A percentile compares a stretch with the other conserved stretches of the same genome.
Conservation (phyloP, 768 basidiomycete species). For the Chiua virens region DNA sequence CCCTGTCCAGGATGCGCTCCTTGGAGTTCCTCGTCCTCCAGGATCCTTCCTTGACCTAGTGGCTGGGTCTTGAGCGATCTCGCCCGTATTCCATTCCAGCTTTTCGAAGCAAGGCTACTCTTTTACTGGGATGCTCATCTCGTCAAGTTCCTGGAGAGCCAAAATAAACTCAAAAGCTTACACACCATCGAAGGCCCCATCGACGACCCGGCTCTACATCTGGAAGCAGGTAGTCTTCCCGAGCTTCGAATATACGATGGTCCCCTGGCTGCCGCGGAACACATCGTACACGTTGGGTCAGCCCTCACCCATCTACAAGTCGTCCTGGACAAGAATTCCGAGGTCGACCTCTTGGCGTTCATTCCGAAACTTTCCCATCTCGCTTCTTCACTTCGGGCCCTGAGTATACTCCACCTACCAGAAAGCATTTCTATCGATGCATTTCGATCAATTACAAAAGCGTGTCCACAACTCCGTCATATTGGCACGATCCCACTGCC, state of each 20-base stretch:
- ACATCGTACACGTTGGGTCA: conserved; percentile 35
- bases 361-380: conserved; percentile 32
- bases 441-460: conserved; percentile 33
- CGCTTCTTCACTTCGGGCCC: conserved; percentile 34
- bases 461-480: conserved; percentile 36
- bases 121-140: conserved; percentile 49
- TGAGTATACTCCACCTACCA: conserved; percentile 37
- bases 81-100: conserved; percentile 42
- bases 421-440: conserved; percentile 31
- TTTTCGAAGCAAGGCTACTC: conserved; percentile 48
- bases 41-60: conserved; percentile 38
- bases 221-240: conserved; percentile 39
- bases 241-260: conserved; percentile 47
- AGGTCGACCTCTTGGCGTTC: conserved; percentile 30
- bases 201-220: conserved; percentile 19
- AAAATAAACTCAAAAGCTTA: conserved; percentile 42
- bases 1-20: conserved; percentile 43
- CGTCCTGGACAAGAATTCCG: conserved; percentile 38
- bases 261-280: conserved; percentile 39
- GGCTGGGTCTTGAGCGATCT: conserved; percentile 48
- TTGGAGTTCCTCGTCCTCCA: conserved; percentile 45
- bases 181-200: conserved; percentile 30
- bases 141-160: conserved; percentile 49
- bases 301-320: conserved; percentile 49
- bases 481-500: conserved; percentile 40